These are phyloP conservation scores for Rubia balearica DNA, from an alignment of 305 asterid genomes.

Conservation along the genomic window DNA sequence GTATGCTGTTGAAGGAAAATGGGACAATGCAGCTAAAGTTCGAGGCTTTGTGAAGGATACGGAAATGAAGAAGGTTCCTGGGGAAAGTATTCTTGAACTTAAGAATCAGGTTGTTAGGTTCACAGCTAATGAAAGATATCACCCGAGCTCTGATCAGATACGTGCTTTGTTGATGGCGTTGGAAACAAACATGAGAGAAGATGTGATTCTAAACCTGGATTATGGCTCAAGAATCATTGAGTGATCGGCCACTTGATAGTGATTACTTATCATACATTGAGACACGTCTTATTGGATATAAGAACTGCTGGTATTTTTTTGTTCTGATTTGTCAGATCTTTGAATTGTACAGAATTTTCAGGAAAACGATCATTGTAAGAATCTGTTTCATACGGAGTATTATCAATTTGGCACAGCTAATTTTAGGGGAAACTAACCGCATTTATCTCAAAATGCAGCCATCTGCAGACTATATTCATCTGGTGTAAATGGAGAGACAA, in stretches of 20 bases:
- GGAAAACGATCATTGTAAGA: not conserved
- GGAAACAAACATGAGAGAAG: conserved; percentile 29
- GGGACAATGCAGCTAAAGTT: conserved; percentile 55
- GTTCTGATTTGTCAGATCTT: too few relatives aligned
- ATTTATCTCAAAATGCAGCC: not conserved
- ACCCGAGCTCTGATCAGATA: conserved; percentile 21
- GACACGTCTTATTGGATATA: too few relatives aligned
- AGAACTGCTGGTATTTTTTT: too few relatives aligned
- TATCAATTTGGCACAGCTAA: not conserved
- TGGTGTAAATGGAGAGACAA: not conserved
- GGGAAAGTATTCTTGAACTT: conserved; percentile 35
- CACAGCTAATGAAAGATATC: conserved; percentile 33
- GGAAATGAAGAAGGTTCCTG: conserved; percentile 36
- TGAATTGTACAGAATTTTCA: too few relatives aligned
- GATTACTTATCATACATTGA: too few relatives aligned
- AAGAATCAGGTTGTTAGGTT: conserved; percentile 27
- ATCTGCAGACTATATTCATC: not conserved
- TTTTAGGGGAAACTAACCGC: not conserved
- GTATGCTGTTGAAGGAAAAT: conserved; percentile 54
- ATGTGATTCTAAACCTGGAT: conserved; percentile 12
- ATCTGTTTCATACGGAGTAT: not conserved
- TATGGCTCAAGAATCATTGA: not conserved
- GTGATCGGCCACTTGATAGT: too few relatives aligned
- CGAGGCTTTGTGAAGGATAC: conserved; percentile 39
- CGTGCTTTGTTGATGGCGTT: conserved; percentile 21